Base-by-base conservation (phyloP, 345 rosid genomes). In the Boechera divaricarpa region DNA sequence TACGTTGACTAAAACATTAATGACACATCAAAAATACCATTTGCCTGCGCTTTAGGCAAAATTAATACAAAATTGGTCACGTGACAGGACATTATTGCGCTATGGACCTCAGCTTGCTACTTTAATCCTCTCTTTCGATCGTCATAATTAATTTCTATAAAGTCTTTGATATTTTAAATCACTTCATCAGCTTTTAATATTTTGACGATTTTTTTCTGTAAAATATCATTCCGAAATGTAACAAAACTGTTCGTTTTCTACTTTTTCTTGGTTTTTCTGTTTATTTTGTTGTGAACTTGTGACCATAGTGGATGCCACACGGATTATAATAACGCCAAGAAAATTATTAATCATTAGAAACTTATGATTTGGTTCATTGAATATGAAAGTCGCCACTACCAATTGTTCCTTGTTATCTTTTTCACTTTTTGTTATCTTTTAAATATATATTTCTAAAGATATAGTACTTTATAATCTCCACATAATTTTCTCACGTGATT, bases 361-460 rank as follows among this genome's bases (percentile, higher is more conserved):
- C 80, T 70, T 70, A 54, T 77, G 72, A 70, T 63, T 63, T 63
- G 80, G 80, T 63, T 77, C 53, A 60, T 57, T 70, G 76, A 70
- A 56, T 56, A 47, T 36, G 33, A 56, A 55, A 47, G 60, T 47
- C 60, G 42, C 72, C 76, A 77, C 80, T 77, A 70, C 47, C 76
- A 47, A 70, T 47, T 63, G 72, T 70, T 63, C 65, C 80, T 45
- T 35, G 6, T 48, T 49, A 38, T 42, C 18, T 32, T 53, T 69
- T 52, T 16, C 55, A 24, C 57, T 42, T 52, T 73, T 60, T 52
- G 62, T 9, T 42, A 24, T 61, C 4, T 35, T 33, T 9, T 3
- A 4, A 10, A 6, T 13, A 4, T 48, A n/a, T 33, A 26, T 24
- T 41, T 9, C 5, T 38, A 51, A 59, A 68, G 48, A 13, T 61